These are phyloP conservation scores for Pichia gijzeniarum DNA, from an alignment of 805 yeast species.

Conservation along the genomic window DNA sequence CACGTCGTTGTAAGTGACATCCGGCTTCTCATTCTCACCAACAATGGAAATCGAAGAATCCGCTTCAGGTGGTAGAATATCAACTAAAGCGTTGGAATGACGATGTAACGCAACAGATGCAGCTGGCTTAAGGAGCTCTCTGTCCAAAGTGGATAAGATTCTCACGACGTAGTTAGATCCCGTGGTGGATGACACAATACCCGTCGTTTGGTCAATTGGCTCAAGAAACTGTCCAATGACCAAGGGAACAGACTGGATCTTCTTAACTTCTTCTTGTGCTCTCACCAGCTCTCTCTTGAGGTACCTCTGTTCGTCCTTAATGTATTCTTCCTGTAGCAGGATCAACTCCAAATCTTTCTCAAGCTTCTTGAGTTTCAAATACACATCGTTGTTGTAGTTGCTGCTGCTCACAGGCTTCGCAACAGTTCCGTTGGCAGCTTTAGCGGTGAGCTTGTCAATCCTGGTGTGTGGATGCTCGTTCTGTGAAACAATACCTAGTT, in stretches of 20 bases:
- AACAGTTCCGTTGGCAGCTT: slow-evolving; percentile 11
- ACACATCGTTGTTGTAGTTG: slow-evolving; percentile 52
- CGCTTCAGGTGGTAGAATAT: slow-evolving; percentile 97
- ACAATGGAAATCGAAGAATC: slow-evolving; percentile 93
- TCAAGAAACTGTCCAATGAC: slow-evolving; percentile 98
- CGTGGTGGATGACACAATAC: slow-evolving; percentile 94
- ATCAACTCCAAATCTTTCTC: slow-evolving; percentile 87
- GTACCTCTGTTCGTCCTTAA: slow-evolving; percentile 97
- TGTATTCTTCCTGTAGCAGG: slow-evolving; percentile 87
- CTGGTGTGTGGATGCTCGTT: slow-evolving; percentile 11
- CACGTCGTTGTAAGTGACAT: slow-evolving; percentile 91
- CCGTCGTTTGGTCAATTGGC: slow-evolving; percentile 94
- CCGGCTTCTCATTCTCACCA: slow-evolving; percentile 89
- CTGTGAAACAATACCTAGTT: slow-evolving; percentile 45
- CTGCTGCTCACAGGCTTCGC: slow-evolving; percentile 15
- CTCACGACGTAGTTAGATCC: slow-evolving; percentile 97
- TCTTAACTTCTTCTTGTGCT: slow-evolving; percentile 97
- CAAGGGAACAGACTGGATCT: slow-evolving; percentile 94
- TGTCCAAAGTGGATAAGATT: slow-evolving; percentile 87
- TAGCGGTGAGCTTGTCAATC: slow-evolving; percentile 11
- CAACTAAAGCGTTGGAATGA: slow-evolving; percentile 96
- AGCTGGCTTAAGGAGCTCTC: slow-evolving; percentile 90
- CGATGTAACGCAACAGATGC: slow-evolving; percentile 97
- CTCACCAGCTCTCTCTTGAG: slow-evolving; percentile 88
- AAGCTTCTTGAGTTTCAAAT: slow-evolving; percentile 76